Evolutionary conservation across 2,329 filamentous ascomycete genomes (phyloP).

Genomic region (Nemania sp.): DNA sequence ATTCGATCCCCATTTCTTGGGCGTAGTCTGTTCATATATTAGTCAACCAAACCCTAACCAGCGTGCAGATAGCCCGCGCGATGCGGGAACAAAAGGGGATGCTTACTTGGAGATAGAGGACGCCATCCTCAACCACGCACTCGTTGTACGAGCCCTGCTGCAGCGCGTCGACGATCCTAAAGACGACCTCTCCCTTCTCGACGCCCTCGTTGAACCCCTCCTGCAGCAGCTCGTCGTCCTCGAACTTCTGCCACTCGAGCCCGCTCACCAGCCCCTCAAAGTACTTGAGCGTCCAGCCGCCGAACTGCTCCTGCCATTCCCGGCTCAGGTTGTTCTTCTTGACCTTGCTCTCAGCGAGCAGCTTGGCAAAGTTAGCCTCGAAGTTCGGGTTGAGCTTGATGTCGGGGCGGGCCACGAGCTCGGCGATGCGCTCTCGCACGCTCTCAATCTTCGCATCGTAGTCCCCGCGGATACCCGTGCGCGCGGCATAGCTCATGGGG

Average conservation of each 20-base stretch:
- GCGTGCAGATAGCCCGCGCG: background rate
- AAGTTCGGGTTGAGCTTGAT: constrained; percentile 54
- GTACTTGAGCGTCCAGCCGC: constrained; percentile 47
- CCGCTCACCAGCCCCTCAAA: constrained; percentile 49
- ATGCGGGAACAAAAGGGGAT: background rate
- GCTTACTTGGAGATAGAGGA: constrained; percentile 55
- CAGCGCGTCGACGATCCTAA: constrained; percentile 54
- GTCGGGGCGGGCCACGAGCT: constrained; percentile 44
- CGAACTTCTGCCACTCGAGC: constrained; percentile 51
- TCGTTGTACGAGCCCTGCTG: constrained; percentile 50
- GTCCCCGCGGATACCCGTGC: constrained; percentile 47
- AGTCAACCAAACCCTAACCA: background rate
- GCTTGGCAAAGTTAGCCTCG: constrained; percentile 47
- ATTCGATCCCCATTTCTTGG: constrained; percentile 33
- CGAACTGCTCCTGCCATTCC: constrained; percentile 52
- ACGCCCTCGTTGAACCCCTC: constrained; percentile 55
- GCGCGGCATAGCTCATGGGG: constrained; percentile 49
- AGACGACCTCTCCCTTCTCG: constrained; percentile 47
- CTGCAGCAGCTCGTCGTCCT: constrained; percentile 52
- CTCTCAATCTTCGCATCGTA: constrained; percentile 51
- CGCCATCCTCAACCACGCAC: constrained; percentile 52
- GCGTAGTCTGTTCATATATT: constrained; percentile 26
- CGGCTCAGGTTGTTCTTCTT: constrained; percentile 40
- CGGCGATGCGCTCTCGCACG: constrained; percentile 45
- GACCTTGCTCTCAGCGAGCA: constrained; percentile 42